phyloP scores from a whole-genome alignment of 208 protist species.

The Crithidia acanthocephali region DNA sequence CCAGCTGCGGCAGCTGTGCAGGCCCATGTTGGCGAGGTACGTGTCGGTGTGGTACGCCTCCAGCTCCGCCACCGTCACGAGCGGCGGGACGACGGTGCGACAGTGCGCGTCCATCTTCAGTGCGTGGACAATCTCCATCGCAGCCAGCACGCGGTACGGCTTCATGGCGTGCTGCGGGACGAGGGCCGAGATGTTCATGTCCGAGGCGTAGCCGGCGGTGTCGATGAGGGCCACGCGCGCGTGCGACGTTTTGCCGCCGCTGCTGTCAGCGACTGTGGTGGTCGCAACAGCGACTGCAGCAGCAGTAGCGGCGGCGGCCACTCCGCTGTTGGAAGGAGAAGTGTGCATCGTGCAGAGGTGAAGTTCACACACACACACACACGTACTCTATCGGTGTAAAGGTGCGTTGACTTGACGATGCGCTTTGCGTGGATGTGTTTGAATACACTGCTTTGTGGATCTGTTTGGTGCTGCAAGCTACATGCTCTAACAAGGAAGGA shows the following conservation, averaged over 20 bases:
- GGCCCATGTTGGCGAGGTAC: slow-evolving; percentile 83
- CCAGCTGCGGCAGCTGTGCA: slow-evolving; percentile 85
- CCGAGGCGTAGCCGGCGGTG: slow-evolving; percentile 81
- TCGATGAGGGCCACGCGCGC: slow-evolving; percentile 71
- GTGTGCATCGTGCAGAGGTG: neutral
- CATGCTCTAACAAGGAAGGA: too few relatives aligned
- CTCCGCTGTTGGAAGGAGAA: neutral
- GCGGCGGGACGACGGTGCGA: slow-evolving; percentile 74
- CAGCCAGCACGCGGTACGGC: slow-evolving; percentile 83
- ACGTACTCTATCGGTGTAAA: too few relatives aligned
- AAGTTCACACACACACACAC: neutral
- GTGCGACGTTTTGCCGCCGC: neutral
- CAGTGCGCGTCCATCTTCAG: slow-evolving; percentile 68
- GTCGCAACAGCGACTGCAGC: neutral
- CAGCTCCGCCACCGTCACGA: slow-evolving; percentile 72
- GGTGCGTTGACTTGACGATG: too few relatives aligned
- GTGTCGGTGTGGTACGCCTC: slow-evolving; percentile 72
- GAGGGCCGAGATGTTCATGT: slow-evolving; percentile 86
- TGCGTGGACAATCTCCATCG: slow-evolving; percentile 78
- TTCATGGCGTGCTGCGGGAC: slow-evolving; percentile 93
- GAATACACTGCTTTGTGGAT: too few relatives aligned
- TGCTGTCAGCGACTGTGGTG: neutral
- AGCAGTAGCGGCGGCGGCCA: neutral
- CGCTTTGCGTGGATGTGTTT: too few relatives aligned
- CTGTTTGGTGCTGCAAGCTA: too few relatives aligned